Evolutionary conservation across 2,329 filamentous ascomycete genomes (phyloP).

Genomic region (Lecanosticta acicola): DNA sequence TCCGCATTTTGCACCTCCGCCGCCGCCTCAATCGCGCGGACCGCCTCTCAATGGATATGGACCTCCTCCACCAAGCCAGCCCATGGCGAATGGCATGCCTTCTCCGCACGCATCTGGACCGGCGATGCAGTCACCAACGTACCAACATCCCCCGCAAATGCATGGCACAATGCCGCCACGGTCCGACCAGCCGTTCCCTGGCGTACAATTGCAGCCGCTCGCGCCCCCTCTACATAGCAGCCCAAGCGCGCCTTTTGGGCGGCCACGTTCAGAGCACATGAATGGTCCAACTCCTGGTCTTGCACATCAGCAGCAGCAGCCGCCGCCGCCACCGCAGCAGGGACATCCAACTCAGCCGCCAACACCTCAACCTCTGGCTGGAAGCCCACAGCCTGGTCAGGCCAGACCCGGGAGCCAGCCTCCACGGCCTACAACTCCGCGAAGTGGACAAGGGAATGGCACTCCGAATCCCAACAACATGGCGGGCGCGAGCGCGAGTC

Average conservation of each 20-base stretch:
- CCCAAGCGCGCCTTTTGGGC: constrained; percentile 12
- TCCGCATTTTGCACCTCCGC: constrained; percentile 5
- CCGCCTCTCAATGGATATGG: constrained; percentile 4
- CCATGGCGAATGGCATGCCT: constrained; percentile 34
- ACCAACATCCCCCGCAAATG: constrained; percentile 15
- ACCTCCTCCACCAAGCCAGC: constrained; percentile 5
- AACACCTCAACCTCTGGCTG: constrained; percentile 3
- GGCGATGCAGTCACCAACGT: constrained; percentile 16
- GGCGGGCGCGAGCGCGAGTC: constrained; percentile 41
- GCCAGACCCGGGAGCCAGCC: constrained; percentile 14
- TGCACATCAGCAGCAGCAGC: background rate
- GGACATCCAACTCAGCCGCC: constrained; percentile 8
- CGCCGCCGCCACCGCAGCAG: constrained; percentile 14
- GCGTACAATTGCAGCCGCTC: constrained; percentile 2
- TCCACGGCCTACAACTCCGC: constrained; percentile 23
- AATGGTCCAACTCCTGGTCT: constrained; percentile 2
- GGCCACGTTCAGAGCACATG: constrained; percentile 12
- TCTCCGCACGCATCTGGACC: constrained; percentile 33
- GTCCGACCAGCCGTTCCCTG: background rate
- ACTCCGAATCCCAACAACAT: constrained; percentile 2
- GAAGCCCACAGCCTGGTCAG: constrained; percentile 12
- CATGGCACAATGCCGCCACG: constrained; percentile 3
- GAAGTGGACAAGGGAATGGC: constrained; percentile 21
- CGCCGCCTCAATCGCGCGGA: constrained; percentile 14
- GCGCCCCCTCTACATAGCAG: constrained; percentile 13